phyloP scores from a whole-genome alignment of 116 monocot genomes.

The Dioscorea cayenensis region DNA sequence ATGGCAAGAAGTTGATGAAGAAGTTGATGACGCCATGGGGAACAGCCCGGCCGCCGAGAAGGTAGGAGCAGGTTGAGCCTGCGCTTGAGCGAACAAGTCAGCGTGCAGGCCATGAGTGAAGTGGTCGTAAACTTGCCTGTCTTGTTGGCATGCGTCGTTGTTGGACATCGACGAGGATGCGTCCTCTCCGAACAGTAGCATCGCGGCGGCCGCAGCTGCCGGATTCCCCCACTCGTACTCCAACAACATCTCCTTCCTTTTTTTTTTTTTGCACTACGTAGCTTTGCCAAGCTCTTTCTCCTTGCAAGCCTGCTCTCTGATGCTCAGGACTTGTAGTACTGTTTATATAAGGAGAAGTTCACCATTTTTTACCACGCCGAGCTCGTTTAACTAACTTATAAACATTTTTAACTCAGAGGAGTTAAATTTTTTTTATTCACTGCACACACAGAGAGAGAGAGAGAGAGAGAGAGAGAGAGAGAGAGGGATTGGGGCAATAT shows the following conservation, averaged over 20 bases:
- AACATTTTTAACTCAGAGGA: not conserved
- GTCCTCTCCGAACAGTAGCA: conserved; percentile 4
- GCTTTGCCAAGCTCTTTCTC: not conserved
- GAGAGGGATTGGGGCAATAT: not conserved
- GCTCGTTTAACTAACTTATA: not conserved
- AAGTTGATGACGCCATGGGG: not conserved
- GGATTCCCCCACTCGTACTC: conserved; percentile 7
- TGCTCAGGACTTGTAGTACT: not conserved
- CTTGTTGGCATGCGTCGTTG: not conserved
- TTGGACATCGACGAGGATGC: not conserved
- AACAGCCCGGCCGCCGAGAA: conserved; percentile 14
- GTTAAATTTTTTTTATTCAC: no score
- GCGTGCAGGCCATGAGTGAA: not conserved
- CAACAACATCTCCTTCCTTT: not conserved
- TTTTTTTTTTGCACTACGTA: no score
- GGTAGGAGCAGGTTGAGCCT: not conserved
- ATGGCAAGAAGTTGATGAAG: not conserved
- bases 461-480: no score
- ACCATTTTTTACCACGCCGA: not conserved
- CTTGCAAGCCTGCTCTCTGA: not conserved
- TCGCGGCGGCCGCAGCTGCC: not conserved
- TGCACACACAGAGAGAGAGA: no score
- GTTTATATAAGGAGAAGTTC: not conserved
- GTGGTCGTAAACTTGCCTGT: not conserved
- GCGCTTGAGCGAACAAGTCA: conserved; percentile 13